Base-by-base conservation (phyloP, 768 basidiomycete genomes). In the Nidularia pulvinata region DNA sequence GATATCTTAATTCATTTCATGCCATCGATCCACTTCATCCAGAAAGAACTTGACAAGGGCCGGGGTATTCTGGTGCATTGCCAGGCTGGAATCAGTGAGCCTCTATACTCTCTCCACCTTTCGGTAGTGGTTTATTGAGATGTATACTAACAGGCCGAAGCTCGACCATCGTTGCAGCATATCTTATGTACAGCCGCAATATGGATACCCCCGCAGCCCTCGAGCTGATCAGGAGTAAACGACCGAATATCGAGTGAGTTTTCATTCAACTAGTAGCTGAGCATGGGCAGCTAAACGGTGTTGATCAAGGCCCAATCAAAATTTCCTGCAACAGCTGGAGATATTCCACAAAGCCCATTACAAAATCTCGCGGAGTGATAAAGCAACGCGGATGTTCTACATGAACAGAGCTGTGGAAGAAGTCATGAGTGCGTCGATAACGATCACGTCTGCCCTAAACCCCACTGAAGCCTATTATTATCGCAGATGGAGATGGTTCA, bases 61-160 rank as follows among this genome's bases (percentile, higher is more conserved):
- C 73, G 86, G 33, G 88, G 88, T 1, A 88, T 98, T 1, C 73
- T 96, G 16, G 90, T 97, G 0, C 95, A 97, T 68, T 96, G 95
- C 64, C 88, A 91, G 54, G 93, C 91, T 22, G 95, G 95, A 25
- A 78, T 93, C 69, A 93, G 91, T 92, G 69, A 66, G 89, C 80
- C 4, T 57, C 19, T 10, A 30, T 49, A 14, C 33, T 35, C n/a
- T 42, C 16, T 34, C 44, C 3, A 51, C 3, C 19, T 14, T 49
- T 46, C 25, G 22, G 46, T 13, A 39, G 57, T 46, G 9, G 46
- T 33, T 33, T 46, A 49, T 50, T 36, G 58, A 45, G 54, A 39
- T 56, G 22, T 33, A 58, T 49, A 16, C 44, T 48, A 48, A 57
- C 56, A 93, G 90, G 90, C 62, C 83, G 95, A 22, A 94, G 92